Evolutionary conservation across 257 asterid species (phyloP).

Genomic region (Fraxinus americana): DNA sequence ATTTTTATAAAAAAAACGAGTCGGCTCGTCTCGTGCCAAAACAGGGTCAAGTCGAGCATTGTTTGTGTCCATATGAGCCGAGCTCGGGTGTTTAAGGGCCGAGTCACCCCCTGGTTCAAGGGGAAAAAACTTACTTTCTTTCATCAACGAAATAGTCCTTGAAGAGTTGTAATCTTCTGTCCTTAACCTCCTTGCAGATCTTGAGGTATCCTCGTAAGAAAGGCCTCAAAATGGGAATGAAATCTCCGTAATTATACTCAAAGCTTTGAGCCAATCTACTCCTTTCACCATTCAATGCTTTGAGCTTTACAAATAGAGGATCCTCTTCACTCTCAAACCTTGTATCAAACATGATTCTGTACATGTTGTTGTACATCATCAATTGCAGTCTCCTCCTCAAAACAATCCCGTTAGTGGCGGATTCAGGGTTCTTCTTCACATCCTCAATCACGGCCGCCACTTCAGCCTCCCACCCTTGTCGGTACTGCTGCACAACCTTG

Average conservation of each 20-base stretch:
- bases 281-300: conserved; percentile 90
- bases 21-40: too few species aligned
- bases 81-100: too few species aligned
- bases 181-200: conserved; percentile 79
- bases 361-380: conserved; percentile 95
- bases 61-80: too few species aligned
- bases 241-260: conserved; percentile 93
- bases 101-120: too few species aligned
- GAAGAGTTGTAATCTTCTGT: conserved; percentile 69
- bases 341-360: conserved; percentile 81
- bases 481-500: conserved; percentile 81
- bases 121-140: conserved; percentile 44
- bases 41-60: too few species aligned
- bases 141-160: conserved; percentile 83
- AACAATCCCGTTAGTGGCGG: conserved; percentile 74
- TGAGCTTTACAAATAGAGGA: conserved; percentile 69
- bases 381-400: conserved; percentile 75
- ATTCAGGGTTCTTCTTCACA: conserved; percentile 69
- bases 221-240: conserved; percentile 88
- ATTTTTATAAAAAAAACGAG: too few species aligned
- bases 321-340: conserved; percentile 87
- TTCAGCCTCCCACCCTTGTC: conserved; percentile 9
- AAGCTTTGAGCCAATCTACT: conserved; percentile 94
- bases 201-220: conserved; percentile 81
- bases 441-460: conserved; percentile 71